Conservation (phyloP, 345 rosid genomes). For the Arabis hirsuta region DNA sequence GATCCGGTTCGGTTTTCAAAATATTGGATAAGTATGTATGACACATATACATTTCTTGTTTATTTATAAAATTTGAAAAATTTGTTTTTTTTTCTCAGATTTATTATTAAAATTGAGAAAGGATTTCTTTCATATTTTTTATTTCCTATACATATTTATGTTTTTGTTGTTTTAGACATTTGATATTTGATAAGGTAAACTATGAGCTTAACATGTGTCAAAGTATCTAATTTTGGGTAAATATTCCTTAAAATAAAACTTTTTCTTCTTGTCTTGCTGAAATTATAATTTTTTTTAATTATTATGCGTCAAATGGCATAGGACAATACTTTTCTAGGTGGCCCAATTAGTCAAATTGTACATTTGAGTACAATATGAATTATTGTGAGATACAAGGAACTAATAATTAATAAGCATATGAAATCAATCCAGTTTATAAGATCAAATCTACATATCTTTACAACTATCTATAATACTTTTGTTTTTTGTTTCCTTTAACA, state of each 20-base stretch:
- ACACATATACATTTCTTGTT: neutral
- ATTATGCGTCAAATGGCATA: neutral
- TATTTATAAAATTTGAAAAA: neutral
- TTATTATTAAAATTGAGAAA: neutral
- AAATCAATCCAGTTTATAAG: neutral
- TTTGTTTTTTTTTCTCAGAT: neutral
- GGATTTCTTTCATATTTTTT: neutral
- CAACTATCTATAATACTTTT: too few relatives aligned
- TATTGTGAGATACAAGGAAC: neutral
- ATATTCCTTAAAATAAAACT: neutral
- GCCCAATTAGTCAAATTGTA: neutral
- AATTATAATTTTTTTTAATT: neutral
- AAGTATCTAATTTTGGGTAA: neutral
- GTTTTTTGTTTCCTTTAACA: too few relatives aligned
- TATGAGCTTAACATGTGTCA: neutral
- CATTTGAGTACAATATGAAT: neutral
- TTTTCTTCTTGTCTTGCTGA: neutral
- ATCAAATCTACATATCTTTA: neutral
- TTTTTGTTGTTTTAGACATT: neutral
- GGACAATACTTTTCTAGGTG: neutral
- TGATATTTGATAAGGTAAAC: neutral
- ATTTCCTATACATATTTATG: neutral
- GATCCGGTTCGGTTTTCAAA: too few relatives aligned
- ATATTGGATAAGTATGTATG: too few relatives aligned
- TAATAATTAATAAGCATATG: neutral